Evolutionary conservation across 805 yeast genomes (phyloP).

Genomic region (Yamadazyma olivae): DNA sequence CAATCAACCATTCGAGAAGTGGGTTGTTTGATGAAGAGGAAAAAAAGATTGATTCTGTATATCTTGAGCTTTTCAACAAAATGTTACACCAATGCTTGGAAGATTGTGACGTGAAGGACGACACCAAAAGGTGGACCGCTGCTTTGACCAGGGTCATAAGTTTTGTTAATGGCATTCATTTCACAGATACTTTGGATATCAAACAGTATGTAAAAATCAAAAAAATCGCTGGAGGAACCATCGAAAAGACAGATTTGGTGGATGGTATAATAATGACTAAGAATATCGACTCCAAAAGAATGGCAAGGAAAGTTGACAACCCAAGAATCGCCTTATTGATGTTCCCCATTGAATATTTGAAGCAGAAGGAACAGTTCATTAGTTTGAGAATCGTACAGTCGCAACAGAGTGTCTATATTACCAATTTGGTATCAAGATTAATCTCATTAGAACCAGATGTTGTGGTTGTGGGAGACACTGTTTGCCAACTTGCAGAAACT

Average conservation of each 20-base stretch:
- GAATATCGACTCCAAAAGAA: constrained; percentile 70
- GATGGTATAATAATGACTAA: constrained; percentile 87
- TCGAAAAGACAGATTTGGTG: constrained; percentile 56
- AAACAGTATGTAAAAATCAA: constrained; percentile 88
- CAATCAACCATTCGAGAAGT: neutral
- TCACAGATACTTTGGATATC: constrained; percentile 77
- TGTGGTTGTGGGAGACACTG: constrained; percentile 71
- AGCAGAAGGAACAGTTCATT: constrained; percentile 73
- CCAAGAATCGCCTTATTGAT: constrained; percentile 82
- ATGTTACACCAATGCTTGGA: constrained; percentile 57
- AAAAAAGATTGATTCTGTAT: constrained; percentile 10
- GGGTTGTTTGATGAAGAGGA: constrained; percentile 9
- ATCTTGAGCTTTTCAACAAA: constrained; percentile 45
- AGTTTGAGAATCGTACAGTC: constrained; percentile 80
- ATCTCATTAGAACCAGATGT: constrained; percentile 74
- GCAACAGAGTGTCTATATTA: constrained; percentile 82
- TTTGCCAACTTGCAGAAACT: constrained; percentile 78
- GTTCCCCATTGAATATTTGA: constrained; percentile 85
- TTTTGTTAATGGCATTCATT: constrained; percentile 56
- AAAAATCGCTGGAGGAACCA: constrained; percentile 71
- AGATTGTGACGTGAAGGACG: constrained; percentile 52
- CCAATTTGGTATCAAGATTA: constrained; percentile 76
- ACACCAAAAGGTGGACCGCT: constrained; percentile 56
- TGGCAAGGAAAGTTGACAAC: constrained; percentile 60
- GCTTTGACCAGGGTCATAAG: constrained; percentile 50